Percentiles rank a stretch among this genome's conserved stretches.
phyloP scores from a whole-genome alignment of 495 filamentous ascomycete species.

The Pyronema omphalodes region DNA sequence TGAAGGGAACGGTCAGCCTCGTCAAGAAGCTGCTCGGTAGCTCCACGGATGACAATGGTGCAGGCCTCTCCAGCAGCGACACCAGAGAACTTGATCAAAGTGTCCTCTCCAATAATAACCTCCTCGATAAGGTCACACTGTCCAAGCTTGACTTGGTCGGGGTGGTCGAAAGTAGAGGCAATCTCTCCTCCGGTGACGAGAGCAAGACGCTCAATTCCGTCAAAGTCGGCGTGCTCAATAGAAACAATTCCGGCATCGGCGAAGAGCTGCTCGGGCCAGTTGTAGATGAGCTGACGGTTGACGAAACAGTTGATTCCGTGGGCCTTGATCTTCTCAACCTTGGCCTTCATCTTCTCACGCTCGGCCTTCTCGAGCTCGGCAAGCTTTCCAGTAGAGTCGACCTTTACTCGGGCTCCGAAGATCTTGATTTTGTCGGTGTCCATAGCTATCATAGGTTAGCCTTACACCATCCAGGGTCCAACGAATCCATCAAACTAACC shows the following conservation, averaged over 20 bases:
- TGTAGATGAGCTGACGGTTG: conserved; percentile 97
- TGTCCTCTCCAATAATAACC: conserved; percentile 94
- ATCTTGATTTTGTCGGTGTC: conserved; percentile 99
- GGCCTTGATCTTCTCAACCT: conserved; percentile 96
- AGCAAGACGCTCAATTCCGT: conserved; percentile 87
- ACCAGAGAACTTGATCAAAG: conserved; percentile 89
- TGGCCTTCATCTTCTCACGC: conserved; percentile 96
- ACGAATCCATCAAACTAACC: conserved; percentile 9
- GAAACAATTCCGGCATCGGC: conserved; percentile 94
- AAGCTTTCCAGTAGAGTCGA: conserved; percentile 82
- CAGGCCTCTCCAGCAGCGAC: conserved; percentile 88
- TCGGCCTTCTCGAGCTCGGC: conserved; percentile 95
- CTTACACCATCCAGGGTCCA: conserved; percentile 2
- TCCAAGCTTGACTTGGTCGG: conserved; percentile 87
- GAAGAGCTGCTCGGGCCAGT: conserved; percentile 98
- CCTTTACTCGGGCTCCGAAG: conserved; percentile 90
- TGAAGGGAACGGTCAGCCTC: conserved; percentile 92
- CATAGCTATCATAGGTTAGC: conserved; percentile 41
- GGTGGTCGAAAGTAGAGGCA: conserved; percentile 92
- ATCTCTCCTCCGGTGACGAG: conserved; percentile 96
- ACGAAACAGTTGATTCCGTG: conserved; percentile 99
- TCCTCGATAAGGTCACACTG: conserved; percentile 93
- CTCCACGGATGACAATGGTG: conserved; percentile 90
- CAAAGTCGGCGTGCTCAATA: conserved; percentile 97
- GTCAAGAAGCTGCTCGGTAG: conserved; percentile 89